Evolutionary conservation across 129 eudicot genomes (phyloP).

Genomic region (Deinandra increscens): DNA sequence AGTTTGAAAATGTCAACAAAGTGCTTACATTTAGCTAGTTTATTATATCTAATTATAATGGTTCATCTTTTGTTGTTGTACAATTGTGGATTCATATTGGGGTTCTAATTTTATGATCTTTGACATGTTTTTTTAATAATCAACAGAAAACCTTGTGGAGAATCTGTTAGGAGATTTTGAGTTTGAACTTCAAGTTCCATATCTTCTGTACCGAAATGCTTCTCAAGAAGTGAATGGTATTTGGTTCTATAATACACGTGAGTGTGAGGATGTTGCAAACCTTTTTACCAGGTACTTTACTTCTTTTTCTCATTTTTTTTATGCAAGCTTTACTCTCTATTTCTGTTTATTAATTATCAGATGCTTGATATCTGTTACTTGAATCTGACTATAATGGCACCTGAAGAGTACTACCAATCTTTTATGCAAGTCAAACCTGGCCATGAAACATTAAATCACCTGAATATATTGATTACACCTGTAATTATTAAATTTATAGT

Average conservation of each 20-base stretch:
- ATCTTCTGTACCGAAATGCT: constrained; percentile 65
- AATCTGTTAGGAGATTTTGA: constrained; percentile 72
- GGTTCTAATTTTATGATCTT: background rate
- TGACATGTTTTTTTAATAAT: constrained; percentile 16
- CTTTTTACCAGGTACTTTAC: constrained; percentile 59
- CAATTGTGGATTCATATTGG: background rate
- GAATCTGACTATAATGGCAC: background rate
- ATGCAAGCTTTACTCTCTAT: background rate
- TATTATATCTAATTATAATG: background rate
- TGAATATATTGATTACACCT: background rate
- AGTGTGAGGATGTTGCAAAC: constrained; percentile 79
- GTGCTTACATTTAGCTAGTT: background rate
- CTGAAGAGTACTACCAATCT: background rate
- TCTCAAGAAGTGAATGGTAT: constrained; percentile 82
- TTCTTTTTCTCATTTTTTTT: background rate
- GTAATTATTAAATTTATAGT: background rate
- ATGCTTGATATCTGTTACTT: constrained; percentile 9
- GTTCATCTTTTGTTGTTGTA: background rate
- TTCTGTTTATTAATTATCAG: constrained; percentile 5
- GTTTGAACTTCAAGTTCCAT: constrained; percentile 71
- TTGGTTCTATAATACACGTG: constrained; percentile 78
- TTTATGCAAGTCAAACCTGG: background rate
- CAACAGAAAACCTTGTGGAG: constrained; percentile 78
- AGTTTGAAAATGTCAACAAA: background rate
- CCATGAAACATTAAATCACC: constrained; percentile 2